Evolutionary conservation across 176 grass and related monocot species (phyloP), one percentile per base, ranked within the genome.

Genomic region (Elaeis guineensis): DNA sequence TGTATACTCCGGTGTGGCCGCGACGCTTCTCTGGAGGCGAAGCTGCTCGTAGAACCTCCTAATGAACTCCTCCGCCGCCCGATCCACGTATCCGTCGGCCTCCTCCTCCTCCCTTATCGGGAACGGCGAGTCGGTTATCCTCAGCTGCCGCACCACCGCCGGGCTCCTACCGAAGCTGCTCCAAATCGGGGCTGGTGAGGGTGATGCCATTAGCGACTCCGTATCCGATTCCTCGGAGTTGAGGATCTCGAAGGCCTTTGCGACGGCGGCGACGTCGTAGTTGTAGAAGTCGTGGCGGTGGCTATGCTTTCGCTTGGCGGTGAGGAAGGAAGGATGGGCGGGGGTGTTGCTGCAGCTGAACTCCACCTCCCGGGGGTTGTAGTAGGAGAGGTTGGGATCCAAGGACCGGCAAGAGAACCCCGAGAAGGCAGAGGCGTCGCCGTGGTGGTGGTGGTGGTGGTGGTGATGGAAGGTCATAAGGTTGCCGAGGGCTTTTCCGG

Each of bases 321-420:
- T 54, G 50, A 76, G 69, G 54, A 70, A 17, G 67, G 48, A 52
- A 16, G 76, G 18, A 60, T 69, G 48, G 16, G 69, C 62, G 35
- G 92, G 87, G 54, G 87, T 96, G 75, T 75, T 85, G 72, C 66
- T 75, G 80, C 92, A 96, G 75, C 92, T 96, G 83, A 96, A 96
- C 77, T 96, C 83, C 0, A 96, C 86, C 66, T 90, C 87, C 18
- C 30, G 30, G 0, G 87, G 71, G 66, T 78, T 60, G 68, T 70
- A 23, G 56, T 66, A 57, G 7, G 82, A 69, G 5, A 77, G 26
- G 5, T 71, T 67, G 16, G 66, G 52, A 54, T 65, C 25, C 17
- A 67, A 35, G 3, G 78, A 74, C 11, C 65, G 49, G 54, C 69
- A 69, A 0, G 71, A 66, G 5, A 52, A 56, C 0, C 16, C n/a